Evolutionary conservation across 1,139 yeast species (phyloP).

Genomic region (Blastobotrys apis): DNA sequence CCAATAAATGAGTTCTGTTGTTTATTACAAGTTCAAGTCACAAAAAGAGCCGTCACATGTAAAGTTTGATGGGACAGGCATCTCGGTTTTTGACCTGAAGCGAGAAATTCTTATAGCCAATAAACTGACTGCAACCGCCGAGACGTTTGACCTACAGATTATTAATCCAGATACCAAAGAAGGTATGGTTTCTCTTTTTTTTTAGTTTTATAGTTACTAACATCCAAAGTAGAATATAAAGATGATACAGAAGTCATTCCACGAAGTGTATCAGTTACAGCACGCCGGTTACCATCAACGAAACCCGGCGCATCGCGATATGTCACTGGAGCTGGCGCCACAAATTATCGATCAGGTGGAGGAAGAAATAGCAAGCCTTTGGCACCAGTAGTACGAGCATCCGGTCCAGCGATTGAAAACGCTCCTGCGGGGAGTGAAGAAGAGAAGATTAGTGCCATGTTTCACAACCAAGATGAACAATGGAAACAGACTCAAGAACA

Average conservation of each 20-base stretch:
- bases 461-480: slow-evolving; percentile 84
- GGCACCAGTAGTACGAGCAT: slow-evolving; percentile 19
- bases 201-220: background rate
- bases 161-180: slow-evolving; percentile 77
- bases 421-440: slow-evolving; percentile 59
- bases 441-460: slow-evolving; percentile 84
- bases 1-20: slow-evolving; percentile 72
- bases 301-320: slow-evolving; percentile 58
- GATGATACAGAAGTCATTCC: slow-evolving; percentile 85
- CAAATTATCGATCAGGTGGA: background rate
- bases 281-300: slow-evolving; percentile 71
- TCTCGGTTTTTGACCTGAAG: slow-evolving; percentile 89
- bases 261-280: slow-evolving; percentile 79
- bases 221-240: slow-evolving; percentile 49
- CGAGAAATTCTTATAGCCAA: slow-evolving; percentile 82
- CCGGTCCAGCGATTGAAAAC: slow-evolving; percentile 24
- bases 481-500: slow-evolving; percentile 95
- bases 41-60: slow-evolving; percentile 78
- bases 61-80: slow-evolving; percentile 92
- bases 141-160: slow-evolving; percentile 64
- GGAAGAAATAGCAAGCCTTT: slow-evolving; percentile 8
- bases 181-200: slow-evolving; percentile 22
- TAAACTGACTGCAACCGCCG: slow-evolving; percentile 77
- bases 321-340: slow-evolving; percentile 56
- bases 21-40: slow-evolving; percentile 81